These are phyloP conservation scores for Ustilago cynodontis DNA, from an alignment of 1,284 basidiomycete genomes.

Conservation along the genomic window DNA sequence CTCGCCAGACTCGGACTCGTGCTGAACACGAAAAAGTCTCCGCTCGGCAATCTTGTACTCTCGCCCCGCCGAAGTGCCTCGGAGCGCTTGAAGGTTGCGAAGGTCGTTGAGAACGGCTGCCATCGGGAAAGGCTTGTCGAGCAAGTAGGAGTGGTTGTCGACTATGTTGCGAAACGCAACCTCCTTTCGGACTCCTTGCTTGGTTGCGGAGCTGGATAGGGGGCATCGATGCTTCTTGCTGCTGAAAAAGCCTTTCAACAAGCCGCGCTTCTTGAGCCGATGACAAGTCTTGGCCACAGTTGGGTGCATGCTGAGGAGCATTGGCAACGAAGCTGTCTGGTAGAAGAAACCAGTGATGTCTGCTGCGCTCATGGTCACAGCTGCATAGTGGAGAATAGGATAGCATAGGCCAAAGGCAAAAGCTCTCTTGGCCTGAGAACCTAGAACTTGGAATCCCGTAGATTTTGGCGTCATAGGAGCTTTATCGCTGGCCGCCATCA, in stretches of 20 bases:
- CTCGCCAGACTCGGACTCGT: slow-evolving; percentile 27
- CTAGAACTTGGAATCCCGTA: background rate
- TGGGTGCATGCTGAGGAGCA: slow-evolving; percentile 22
- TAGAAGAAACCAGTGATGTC: background rate
- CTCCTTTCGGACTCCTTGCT: slow-evolving; percentile 22
- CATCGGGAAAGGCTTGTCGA: slow-evolving; percentile 41
- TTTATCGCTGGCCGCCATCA: slow-evolving; percentile 2
- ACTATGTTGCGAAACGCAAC: slow-evolving; percentile 26
- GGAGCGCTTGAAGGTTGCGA: slow-evolving; percentile 34
- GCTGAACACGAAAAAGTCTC: slow-evolving; percentile 42
- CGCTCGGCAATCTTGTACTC: slow-evolving; percentile 40
- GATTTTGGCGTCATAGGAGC: background rate
- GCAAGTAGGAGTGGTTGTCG: slow-evolving; percentile 26
- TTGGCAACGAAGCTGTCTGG: slow-evolving; percentile 31
- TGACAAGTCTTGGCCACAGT: slow-evolving; percentile 10
- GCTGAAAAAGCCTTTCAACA: slow-evolving; percentile 4
- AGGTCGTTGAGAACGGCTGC: slow-evolving; percentile 37
- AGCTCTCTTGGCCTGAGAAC: background rate
- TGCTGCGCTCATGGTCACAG: background rate
- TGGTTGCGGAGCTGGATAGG: background rate
- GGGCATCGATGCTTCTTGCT: slow-evolving; percentile 7
- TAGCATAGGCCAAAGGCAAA: background rate
- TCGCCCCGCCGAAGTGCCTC: slow-evolving; percentile 11
- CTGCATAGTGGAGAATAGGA: background rate
- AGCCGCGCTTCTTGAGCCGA: background rate